phyloP scores from a whole-genome alignment of 2,329 filamentous ascomycete genomes.

The Basipetospora sp. region DNA sequence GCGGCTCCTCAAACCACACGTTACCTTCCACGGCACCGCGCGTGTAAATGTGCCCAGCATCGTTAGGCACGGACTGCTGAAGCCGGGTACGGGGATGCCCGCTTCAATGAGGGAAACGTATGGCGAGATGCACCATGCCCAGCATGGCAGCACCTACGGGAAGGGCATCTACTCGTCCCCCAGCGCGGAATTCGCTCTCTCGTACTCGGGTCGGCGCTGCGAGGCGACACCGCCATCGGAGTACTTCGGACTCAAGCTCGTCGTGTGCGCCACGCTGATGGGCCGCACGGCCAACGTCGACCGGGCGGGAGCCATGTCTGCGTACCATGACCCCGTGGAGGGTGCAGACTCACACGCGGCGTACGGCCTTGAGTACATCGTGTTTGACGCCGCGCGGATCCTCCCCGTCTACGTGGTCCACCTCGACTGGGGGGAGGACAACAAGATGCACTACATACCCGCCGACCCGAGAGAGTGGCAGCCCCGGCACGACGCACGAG shows the following conservation, averaged over 20 bases:
- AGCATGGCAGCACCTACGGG: conserved; percentile 25
- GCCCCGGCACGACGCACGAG: neutral
- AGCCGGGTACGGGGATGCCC: conserved; percentile 16
- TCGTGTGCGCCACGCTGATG: conserved; percentile 33
- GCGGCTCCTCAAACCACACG: conserved; percentile 19
- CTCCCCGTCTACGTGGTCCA: conserved; percentile 31
- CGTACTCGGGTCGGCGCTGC: conserved; percentile 18
- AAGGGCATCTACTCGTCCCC: conserved; percentile 30
- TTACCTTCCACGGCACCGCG: conserved; percentile 27
- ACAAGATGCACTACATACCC: conserved; percentile 14
- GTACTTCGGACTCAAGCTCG: conserved; percentile 24
- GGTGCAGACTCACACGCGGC: conserved; percentile 24
- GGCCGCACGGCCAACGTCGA: conserved; percentile 20
- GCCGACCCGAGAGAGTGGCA: conserved; percentile 8
- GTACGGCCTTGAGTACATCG: conserved; percentile 26
- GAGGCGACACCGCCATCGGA: conserved; percentile 16
- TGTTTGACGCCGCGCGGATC: conserved; percentile 27
- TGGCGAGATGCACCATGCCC: conserved; percentile 11
- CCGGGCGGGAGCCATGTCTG: conserved; percentile 15
- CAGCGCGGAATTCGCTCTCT: conserved; percentile 22
- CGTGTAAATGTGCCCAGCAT: conserved; percentile 24
- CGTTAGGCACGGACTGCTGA: conserved; percentile 27
- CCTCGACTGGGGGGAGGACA: conserved; percentile 24
- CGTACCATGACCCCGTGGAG: conserved; percentile 12
- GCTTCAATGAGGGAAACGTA: neutral